Percentiles rank a stretch among this genome's conserved stretches.
Conservation (phyloP, 2,329 filamentous ascomycete genomes). For the Colletotrichum euphorbiae region DNA sequence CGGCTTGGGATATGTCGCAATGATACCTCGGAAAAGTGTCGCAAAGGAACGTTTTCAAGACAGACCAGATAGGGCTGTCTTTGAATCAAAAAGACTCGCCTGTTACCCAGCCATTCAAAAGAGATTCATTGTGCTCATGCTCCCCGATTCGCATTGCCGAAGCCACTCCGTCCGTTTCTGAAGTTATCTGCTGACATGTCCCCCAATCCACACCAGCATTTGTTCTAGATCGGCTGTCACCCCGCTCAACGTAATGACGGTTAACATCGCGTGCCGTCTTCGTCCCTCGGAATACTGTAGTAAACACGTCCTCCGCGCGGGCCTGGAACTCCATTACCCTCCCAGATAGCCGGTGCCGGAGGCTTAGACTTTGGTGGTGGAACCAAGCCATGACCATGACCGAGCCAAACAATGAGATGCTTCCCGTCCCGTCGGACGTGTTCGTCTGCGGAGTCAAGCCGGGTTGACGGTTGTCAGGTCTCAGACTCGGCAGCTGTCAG, state of each 20-base stretch:
- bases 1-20: conserved; percentile 32
- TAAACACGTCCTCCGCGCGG: neutral
- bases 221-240: too few relatives aligned
- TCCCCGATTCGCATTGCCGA: neutral
- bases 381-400: conserved; percentile 5
- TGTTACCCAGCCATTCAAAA: conserved; percentile 36
- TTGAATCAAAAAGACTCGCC: conserved; percentile 36
- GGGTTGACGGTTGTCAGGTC: conserved; percentile 1
- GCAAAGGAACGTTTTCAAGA: conserved; percentile 26
- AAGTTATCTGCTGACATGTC: too few relatives aligned
- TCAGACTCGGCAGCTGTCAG: neutral
- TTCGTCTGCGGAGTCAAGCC: neutral
- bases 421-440: conserved; percentile 13
- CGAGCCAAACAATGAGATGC: conserved; percentile 4
- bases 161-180: neutral
- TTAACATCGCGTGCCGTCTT: neutral
- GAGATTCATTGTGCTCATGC: neutral
- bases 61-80: conserved; percentile 28
- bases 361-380: neutral
- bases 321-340: neutral
- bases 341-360: neutral
- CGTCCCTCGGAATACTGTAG: neutral
- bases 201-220: neutral
- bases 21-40: conserved; percentile 34
- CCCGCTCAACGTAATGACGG: too few relatives aligned